Conservation (phyloP, 163 green algal species). For the Volvox carteri region DNA sequence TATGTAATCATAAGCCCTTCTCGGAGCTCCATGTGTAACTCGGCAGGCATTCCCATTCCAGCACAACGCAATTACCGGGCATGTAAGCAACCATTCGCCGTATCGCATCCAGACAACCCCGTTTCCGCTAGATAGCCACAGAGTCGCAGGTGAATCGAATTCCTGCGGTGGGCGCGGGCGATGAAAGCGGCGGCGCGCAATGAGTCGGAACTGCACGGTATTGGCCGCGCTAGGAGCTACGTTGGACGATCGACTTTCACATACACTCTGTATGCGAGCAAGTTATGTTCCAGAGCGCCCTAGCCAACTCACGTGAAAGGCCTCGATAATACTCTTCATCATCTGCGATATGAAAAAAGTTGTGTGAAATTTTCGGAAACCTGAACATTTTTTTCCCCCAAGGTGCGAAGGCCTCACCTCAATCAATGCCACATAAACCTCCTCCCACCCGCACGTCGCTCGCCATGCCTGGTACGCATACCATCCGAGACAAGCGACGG, state of each 20-base stretch:
- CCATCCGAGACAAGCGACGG: not conserved
- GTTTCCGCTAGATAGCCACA: constrained; percentile 55
- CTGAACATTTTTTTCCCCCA: not conserved
- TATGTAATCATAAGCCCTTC: no score
- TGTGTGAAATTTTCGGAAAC: not conserved
- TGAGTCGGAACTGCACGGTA: no score
- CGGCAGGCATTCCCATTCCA: no score
- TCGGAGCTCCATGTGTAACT: no score
- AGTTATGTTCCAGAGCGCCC: no score
- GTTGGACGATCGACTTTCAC: no score
- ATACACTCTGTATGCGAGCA: no score
- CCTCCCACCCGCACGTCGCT: constrained; percentile 64
- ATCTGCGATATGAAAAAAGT: constrained; percentile 29
- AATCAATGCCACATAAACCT: constrained; percentile 63
- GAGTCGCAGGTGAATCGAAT: constrained; percentile 52
- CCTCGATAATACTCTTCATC: constrained; percentile 44
- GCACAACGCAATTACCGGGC: no score
- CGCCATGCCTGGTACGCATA: constrained; percentile 41
- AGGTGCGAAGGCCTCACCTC: constrained; percentile 22
- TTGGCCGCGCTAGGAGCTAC: no score
- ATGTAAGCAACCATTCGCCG: constrained; percentile 76
- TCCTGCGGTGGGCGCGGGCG: not conserved
- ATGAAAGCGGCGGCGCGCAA: no score
- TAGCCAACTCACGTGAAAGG: constrained; percentile 32
- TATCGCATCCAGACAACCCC: constrained; percentile 69